Evolutionary conservation across 805 yeast genomes (phyloP), one percentile per base, ranked within the genome.

Genomic region (Sungouiozyma intestinalis): DNA sequence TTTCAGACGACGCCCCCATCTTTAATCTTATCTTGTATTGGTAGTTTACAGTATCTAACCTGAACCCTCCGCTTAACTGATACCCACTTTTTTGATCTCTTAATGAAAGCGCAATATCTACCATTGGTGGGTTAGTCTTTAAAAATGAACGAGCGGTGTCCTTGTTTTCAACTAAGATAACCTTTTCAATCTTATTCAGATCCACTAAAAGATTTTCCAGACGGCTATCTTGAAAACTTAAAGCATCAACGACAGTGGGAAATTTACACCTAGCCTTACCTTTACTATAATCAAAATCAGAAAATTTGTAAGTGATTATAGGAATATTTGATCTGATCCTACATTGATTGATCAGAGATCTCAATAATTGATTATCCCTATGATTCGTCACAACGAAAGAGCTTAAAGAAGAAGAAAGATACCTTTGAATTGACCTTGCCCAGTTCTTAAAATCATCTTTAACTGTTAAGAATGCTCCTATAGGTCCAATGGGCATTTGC

Each of bases 401-500:
- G 33, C 70, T 76, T 7, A 84, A 58, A 0, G 74, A 60, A 8
- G 64, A 60, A 2, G 69, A 69, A 24, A 86, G 56, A 1, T 68
- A 54, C 0, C 74, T 59, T 51, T 85, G 94, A 5, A 88, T 55
- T 3, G 81, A 59, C 18, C 71, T 72, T 4, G 71, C 62, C 86
- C 86, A 88, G 35, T 53, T 48, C 16, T 68, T 62, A 50, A 62
- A 74, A 7, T 71, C 77, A 1, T 63, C 57, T 52, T 76, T 81
- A 13, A 90, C 65, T 3, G 73, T 66, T 2, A 86, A 66, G 45
- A 64, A 63, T 3, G 68, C 49, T 1, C 95, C 96, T 2, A 90
- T 48, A 0, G 98, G 98, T 0, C 97, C 97, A 15, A 81, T 59
- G 0, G 95, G 94, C 31, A 53, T 54, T 2, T 58, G 51, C 15